phyloP scores from a whole-genome alignment of 345 rosid species.

The Rhodamnia rubescens region DNA sequence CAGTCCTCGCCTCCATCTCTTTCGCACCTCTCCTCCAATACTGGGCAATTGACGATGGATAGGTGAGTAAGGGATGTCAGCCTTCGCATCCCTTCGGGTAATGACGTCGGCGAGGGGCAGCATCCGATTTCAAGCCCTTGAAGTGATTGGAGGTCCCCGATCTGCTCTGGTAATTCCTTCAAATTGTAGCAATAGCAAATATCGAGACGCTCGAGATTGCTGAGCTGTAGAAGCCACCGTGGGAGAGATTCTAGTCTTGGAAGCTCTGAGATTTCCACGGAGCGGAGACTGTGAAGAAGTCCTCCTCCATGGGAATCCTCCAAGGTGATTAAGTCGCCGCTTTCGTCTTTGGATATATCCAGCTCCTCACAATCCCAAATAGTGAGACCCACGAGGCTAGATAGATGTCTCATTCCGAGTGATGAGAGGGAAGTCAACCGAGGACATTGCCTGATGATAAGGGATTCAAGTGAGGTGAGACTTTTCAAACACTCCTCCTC shows the following conservation, averaged over 20 bases:
- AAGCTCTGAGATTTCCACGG: fast-evolving
- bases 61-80: not conserved
- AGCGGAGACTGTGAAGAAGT: not conserved
- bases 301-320: not conserved
- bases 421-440: not conserved
- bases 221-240: not conserved
- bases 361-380: not conserved
- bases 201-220: not conserved
- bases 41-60: fast-evolving
- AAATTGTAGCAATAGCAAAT: fast-evolving
- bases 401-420: not conserved
- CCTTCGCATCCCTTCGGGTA: not conserved
- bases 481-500: not conserved
- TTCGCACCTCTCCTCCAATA: not conserved
- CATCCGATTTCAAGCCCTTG: fast-evolving
- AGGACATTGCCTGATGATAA: fast-evolving
- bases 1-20: not conserved
- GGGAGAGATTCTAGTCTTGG: not conserved
- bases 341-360: not conserved
- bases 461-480: not conserved
- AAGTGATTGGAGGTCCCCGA: not conserved
- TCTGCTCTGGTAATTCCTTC: not conserved
- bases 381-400: not conserved
- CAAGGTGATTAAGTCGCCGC: not conserved
- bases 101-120: not conserved